Evolutionary conservation across 257 asterid species (phyloP), one percentile per base, ranked within the genome.

Genomic region (Mentha longifolia): DNA sequence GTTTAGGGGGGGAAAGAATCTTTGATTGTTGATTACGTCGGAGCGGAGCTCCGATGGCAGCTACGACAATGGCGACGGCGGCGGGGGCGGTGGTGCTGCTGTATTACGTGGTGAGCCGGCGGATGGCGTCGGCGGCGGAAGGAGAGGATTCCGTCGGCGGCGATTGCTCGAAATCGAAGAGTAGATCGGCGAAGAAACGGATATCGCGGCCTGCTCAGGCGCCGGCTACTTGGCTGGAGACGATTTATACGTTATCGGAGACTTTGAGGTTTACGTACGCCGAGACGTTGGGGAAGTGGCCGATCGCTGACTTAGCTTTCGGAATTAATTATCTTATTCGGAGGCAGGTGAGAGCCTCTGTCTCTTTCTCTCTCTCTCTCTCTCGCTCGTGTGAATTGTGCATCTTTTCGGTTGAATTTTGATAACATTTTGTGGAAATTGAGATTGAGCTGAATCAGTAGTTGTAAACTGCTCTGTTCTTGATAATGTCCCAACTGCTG

Each of bases 261-360:
- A 90, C 97, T 47, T 81, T 90, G 70, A 85, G 87, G 78, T 90
- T 90, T 80, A 90, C 93, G 28, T 90, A 90, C 77, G 77, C 92
- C 58, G 97, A 90, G 82, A 88, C 97, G 14, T 77, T 90, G 31
- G 97, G 95, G 74, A 90, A 90, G 76, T 90, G 97, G 97, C 93
- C 95, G 62, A 88, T 90, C 77, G 95, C 85, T 22, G 97, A 90
- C 78, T 86, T 90, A 71, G 93, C 95, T 65, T 88, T 90, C 43
- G 97, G 97, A 50, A 88, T 90, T 74, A 90, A 86, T 68, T 90
- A 83, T 80, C 87, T 86, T 30, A 90, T 90, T 54, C 79, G 88
- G 65, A 83, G 95, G 82, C 93, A 90, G 95, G 97, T 89, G 56
- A 67, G 82, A 30, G 42, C 19, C 61, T 8, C 19, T 47, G 25